Evolutionary conservation across 2,329 filamentous ascomycete species (phyloP), one percentile per base, ranked within the genome.

Genomic region (Kalmusia sp.): DNA sequence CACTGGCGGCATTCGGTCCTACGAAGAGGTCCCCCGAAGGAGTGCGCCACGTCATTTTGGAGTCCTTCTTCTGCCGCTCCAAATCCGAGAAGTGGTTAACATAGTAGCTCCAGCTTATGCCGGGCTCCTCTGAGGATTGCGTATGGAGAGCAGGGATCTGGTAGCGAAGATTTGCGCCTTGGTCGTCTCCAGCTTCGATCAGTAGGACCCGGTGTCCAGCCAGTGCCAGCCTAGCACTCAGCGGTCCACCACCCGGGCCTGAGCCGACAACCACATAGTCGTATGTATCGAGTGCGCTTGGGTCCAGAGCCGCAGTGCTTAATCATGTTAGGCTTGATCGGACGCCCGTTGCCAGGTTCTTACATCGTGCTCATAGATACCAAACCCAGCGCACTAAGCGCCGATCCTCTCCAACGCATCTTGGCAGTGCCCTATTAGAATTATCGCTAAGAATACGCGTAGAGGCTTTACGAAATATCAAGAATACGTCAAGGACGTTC

Each of bases 201-300:
- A 87, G 76, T 9, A 87, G 79, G 2, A 83, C 81, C 50, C 76
- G 81, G 68, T 82, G 77, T 35, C 84, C 84, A 43, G 82, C 80
- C 45, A 80, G 72, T 28, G 84, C 84, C 7, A 87, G 79, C 28
- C 80, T 77, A 12, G 82, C 80, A 3, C 84, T 84, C 4, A 87
- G 68, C 6, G 84, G 84, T 14, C 81, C 84, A 40, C 84, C 85
- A 11, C 84, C 84, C 6, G 84, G 77, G 3, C 85, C 84, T 4
- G 82, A 84, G 9, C 84, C 84, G 31, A 87, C 82, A 14, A 87
- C 76, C 27, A 87, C 75, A 71, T 85, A 87, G 49, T 87, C 85
- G 60, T 87, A 87, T 11, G 43, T 35, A 14, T 46, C 30, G 21
- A 46, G 43, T 19, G 43, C 31, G 21, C 31, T 30, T 35, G 30